phyloP scores from a whole-genome alignment of 1,284 basidiomycete genomes.

The Trametes sp. region DNA sequence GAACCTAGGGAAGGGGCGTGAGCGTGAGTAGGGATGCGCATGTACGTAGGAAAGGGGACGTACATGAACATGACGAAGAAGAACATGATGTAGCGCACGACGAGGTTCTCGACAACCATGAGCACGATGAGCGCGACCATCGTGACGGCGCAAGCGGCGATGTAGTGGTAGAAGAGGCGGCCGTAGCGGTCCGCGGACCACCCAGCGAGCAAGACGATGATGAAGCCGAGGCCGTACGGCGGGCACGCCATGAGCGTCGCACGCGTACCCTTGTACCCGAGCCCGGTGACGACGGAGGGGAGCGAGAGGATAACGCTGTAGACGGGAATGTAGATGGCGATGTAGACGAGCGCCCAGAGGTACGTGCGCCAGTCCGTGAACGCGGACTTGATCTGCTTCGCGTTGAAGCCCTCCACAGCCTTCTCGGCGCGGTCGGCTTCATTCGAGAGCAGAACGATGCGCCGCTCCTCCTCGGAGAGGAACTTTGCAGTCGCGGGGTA shows the following conservation, averaged over 20 bases:
- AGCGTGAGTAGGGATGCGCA: background rate
- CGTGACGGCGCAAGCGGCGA: constrained; percentile 56
- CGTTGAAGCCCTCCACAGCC: constrained; percentile 40
- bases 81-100: constrained; percentile 44
- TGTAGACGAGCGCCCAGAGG: constrained; percentile 71
- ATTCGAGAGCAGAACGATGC: constrained; percentile 46
- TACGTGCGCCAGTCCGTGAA: constrained; percentile 52
- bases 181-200: constrained; percentile 46
- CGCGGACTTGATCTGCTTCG: constrained; percentile 40
- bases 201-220: constrained; percentile 36
- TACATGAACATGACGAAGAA: constrained; percentile 46
- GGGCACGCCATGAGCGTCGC: constrained; percentile 45
- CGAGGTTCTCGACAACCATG: constrained; percentile 48
- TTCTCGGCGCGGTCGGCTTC: constrained; percentile 42
- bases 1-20: constrained; percentile 33
- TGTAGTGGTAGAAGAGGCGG: constrained; percentile 64
- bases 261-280: constrained; percentile 42
- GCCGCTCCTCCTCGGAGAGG: constrained; percentile 44
- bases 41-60: constrained; percentile 9
- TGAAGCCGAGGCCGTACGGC: constrained; percentile 40
- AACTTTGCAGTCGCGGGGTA: constrained; percentile 48
- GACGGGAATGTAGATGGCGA: constrained; percentile 46
- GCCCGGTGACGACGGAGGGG: constrained; percentile 45
- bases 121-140: constrained; percentile 73
- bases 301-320: constrained; percentile 42